Conservation (phyloP, 78 protist species). For the Cavenderia fasciculata region DNA sequence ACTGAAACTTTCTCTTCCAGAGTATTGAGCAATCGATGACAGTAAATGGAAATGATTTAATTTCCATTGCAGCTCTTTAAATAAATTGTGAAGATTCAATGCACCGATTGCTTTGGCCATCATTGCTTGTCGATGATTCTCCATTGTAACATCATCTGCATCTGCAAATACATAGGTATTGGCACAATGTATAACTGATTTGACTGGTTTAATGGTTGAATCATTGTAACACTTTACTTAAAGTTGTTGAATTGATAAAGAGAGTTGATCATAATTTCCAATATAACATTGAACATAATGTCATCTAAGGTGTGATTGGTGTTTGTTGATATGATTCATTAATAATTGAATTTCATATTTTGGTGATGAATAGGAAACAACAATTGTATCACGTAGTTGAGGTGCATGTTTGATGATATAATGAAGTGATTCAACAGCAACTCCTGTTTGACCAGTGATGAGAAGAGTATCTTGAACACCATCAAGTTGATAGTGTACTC, state of each 20-base stretch:
- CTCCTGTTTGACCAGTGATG: conserved; percentile 56
- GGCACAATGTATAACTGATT: too few relatives aligned
- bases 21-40: not conserved
- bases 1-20: not conserved
- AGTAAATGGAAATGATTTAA: not conserved
- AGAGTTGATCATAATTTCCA: not conserved
- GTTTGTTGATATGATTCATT: not conserved
- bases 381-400: not conserved
- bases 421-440: conserved; percentile 2
- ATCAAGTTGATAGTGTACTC: not conserved
- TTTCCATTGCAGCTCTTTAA: not conserved
- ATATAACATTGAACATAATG: not conserved
- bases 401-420: not conserved
- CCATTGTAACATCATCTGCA: too few relatives aligned
- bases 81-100: not conserved
- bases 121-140: not conserved
- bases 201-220: too few relatives aligned
- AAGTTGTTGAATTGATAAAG: too few relatives aligned
- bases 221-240: too few relatives aligned
- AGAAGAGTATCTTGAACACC: not conserved
- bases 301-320: not conserved
- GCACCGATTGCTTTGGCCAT: not conserved
- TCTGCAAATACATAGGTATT: too few relatives aligned
- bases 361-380: not conserved
- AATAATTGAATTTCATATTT: not conserved